Conservation (phyloP, 2,329 filamentous ascomycete species). For the Paecilomyces variotii region DNA sequence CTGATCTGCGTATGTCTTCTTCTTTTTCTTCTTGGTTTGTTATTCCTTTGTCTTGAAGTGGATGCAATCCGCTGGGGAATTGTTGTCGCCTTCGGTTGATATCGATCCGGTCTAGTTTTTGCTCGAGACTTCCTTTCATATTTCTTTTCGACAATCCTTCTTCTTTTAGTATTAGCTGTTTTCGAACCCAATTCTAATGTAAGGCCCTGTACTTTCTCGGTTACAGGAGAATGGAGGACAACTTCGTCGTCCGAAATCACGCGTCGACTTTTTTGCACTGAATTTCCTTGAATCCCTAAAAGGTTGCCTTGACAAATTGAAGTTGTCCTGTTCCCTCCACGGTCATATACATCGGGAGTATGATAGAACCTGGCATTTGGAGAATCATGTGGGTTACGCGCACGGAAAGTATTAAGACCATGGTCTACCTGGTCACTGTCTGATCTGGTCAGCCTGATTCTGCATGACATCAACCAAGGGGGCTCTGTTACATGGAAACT, state of each 20-base stretch:
- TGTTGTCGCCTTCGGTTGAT: conserved; percentile 36
- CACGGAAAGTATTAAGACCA: neutral
- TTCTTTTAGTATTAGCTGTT: neutral
- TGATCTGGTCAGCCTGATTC: neutral
- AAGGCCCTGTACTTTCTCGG: no score
- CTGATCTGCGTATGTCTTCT: conserved; percentile 39
- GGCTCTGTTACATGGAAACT: neutral
- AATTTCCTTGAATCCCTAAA: neutral
- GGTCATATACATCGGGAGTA: neutral
- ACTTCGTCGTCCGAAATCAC: neutral
- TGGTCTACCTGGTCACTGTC: neutral
- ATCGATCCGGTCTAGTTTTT: conserved; percentile 51
- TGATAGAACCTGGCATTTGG: neutral
- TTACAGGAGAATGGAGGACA: no score
- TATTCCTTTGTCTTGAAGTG: conserved; percentile 9
- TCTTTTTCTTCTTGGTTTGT: conserved; percentile 15
- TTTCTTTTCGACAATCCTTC: conserved; percentile 2
- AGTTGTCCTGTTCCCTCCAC: no score
- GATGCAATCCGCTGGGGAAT: neutral
- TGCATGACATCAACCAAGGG: neutral
- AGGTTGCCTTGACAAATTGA: neutral
- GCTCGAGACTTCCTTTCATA: conserved; percentile 47
- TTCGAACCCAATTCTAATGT: neutral
- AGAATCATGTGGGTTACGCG: neutral
- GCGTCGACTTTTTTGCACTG: neutral